Evolutionary conservation across 169 alveolate genomes (phyloP), one percentile per base, ranked within the genome.

Genomic region (Plasmodium adleri): DNA sequence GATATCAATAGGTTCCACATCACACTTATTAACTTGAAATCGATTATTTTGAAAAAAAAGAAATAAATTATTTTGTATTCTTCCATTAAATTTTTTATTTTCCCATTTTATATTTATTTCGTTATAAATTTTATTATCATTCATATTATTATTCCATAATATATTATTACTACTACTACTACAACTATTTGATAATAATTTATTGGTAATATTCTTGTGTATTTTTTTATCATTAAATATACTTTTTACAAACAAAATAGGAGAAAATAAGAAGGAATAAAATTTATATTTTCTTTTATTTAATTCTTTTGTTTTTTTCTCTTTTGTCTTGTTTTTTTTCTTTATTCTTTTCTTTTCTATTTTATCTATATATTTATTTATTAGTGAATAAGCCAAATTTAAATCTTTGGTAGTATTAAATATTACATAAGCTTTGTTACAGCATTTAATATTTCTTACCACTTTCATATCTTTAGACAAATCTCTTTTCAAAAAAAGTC

Each of bases 1-100:
- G 20, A 93, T 87, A 64, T 93, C 93, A 52, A 83, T 93, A 2
- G 95, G 95, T 62, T 93, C 95, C 52, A 93, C 72, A 26, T 88
- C 91, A 64, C 93, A 93, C 13, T n/a, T 49, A 15, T 64, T n/a
- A 20, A 72, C 80, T 59, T 63, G 47, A 56, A 88, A 28, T 39
- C 28, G 28, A 26, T 52, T 39, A 9, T 72, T n/a, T 50, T 72
- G 17, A 72, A 63, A n/a, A 76, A 39, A 91, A 6, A 24, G 39
- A 2, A 49, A 54, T 56, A 73, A 10, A 12, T 70, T 93, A 26
- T 49, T 15, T 28, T 22, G 71, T 20, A 62, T 8, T 62, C 28
- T 26, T 26, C 13, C 24, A 0, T 56, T 13, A 17, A 7, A 3
- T 12, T 56, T 56, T 13, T 56, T 56, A 9, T 62, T 62, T 62